Conservation (phyloP, 805 yeast genomes). For the Lipomyces orientalis region DNA sequence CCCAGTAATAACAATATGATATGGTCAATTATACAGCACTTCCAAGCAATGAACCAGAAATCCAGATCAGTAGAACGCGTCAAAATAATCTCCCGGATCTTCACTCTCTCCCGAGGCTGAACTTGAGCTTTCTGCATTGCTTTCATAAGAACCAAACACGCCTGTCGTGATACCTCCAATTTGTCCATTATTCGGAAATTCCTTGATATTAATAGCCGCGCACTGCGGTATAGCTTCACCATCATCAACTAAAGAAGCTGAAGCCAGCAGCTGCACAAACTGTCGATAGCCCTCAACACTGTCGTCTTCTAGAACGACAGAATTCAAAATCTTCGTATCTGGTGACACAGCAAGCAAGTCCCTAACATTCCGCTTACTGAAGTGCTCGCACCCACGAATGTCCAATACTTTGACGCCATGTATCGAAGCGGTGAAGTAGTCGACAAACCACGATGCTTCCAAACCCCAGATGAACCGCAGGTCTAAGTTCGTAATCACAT, state of each 20-base stretch:
- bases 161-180: neutral
- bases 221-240: neutral
- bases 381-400: conserved; percentile 22
- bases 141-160: neutral
- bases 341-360: conserved; percentile 12
- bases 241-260: neutral
- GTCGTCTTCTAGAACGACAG: conserved; percentile 19
- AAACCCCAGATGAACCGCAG: conserved; percentile 20
- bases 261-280: conserved; percentile 11
- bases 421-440: neutral
- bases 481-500: conserved; percentile 4
- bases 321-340: neutral
- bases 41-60: neutral
- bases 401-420: conserved; percentile 10
- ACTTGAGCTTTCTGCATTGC: neutral
- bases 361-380: conserved; percentile 9
- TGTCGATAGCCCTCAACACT: conserved; percentile 14
- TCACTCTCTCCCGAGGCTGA: neutral
- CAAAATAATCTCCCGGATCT: neutral
- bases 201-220: neutral
- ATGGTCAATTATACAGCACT: neutral
- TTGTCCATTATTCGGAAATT: neutral
- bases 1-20: neutral
- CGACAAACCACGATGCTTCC: conserved; percentile 14
- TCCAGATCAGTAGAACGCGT: neutral